Base-by-base conservation (phyloP, 2,329 filamentous ascomycete species). In the Xylaria sp. region DNA sequence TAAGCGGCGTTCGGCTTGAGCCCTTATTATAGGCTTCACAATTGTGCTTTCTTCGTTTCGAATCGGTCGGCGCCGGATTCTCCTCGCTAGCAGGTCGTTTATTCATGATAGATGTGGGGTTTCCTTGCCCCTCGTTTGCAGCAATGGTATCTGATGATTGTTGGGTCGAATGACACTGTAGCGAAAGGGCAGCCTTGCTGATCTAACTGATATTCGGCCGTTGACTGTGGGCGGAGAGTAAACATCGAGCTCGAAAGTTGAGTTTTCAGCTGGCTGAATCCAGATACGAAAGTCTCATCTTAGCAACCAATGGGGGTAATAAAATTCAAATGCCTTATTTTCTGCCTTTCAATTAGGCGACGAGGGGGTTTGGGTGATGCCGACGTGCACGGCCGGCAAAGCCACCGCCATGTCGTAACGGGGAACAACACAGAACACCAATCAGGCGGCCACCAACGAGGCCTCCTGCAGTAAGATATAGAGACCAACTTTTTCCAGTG, bases 1-100 rank as follows among this genome's bases (percentile, higher is more conserved):
- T 55, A 8, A 55, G 13, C 9, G 11, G 15, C 41, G 53, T 57
- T 29, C 25, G 47, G 27, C 15, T 23, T 29, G 53, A 37, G 33
- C 25, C 35, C 11, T n/a, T 43, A 51, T 62, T 15, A 19, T 19
- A 9, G 29, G 23, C 25, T 54, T 54, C 37, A 13, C 4, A 31
- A 11, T 44, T n/a, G 17, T 5, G 41, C 35, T 58, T 54, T 49
- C 37, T 53, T 54, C 54, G 59, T 31, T 58, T 62, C 8, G n/a
- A 33, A 27, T 54, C 49, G 10, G 41, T 31, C 29, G 33, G 33
- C 31, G 33, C 2, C 17, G 13, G 35, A 25, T 58, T 43, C 1
- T 54, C 44, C n/a, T 58, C 48, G 13, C 40, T 23, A 11, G 11
- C 1, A 54, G 43, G 31, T 38, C 43, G 59, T 21, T 62, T 62